phyloP scores from a whole-genome alignment of 257 asterid species.

The Penstemon newberryi region DNA sequence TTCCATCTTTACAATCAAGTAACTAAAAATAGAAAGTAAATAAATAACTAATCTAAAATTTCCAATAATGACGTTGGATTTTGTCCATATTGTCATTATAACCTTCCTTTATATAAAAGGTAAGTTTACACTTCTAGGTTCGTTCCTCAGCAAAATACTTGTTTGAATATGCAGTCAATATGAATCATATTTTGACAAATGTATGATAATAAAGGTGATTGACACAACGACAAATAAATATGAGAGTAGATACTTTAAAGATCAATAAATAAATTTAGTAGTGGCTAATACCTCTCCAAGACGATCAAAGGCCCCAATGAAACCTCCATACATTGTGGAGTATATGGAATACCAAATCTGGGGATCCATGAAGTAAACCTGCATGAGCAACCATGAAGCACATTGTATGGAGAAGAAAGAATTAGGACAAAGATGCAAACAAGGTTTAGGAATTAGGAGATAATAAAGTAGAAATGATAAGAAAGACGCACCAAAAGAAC shows the following conservation, averaged over 20 bases:
- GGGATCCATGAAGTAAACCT: conserved; percentile 82
- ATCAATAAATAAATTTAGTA: conserved; percentile 6
- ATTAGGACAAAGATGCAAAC: conserved; percentile 7
- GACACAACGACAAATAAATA: neutral
- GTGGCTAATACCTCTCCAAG: conserved; percentile 61
- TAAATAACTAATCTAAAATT: neutral
- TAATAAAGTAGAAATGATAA: conserved; percentile 21
- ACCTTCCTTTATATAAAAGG: conserved; percentile 9
- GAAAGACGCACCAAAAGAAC: conserved; percentile 60
- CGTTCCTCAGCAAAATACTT: conserved; percentile 17
- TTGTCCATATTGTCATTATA: neutral
- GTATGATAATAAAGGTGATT: conserved; percentile 18
- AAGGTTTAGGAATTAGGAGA: conserved; percentile 6
- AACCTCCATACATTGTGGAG: conserved; percentile 59
- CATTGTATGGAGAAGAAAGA: conserved; percentile 7
- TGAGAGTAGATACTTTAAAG: conserved; percentile 13
- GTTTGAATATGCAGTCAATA: conserved; percentile 1
- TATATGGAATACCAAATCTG: conserved; percentile 70
- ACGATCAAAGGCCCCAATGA: conserved; percentile 63
- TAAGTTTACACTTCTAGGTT: neutral
- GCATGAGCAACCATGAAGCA: conserved; percentile 24
- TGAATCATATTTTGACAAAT: conserved; percentile 7
- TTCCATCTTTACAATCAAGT: too few relatives aligned
- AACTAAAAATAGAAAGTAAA: neutral
- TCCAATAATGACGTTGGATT: neutral